phyloP scores from a whole-genome alignment of 805 yeast species.

The Metschnikowia matae region DNA sequence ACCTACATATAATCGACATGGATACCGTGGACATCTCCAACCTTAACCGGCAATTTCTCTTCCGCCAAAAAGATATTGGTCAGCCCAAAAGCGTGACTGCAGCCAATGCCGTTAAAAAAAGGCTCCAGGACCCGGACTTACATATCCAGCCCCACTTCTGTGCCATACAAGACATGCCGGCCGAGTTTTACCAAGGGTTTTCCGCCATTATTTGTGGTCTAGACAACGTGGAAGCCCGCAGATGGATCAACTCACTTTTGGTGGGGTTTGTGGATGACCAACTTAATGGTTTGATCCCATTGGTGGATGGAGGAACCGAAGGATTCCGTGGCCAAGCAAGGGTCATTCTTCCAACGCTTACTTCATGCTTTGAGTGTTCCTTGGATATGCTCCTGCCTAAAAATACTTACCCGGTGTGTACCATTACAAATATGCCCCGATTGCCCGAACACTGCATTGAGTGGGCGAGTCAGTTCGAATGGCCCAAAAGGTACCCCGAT shows the following conservation, averaged over 20 bases:
- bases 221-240: slow-evolving; percentile 83
- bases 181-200: slow-evolving; percentile 63
- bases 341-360: slow-evolving; percentile 76
- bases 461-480: slow-evolving; percentile 75
- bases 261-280: slow-evolving; percentile 57
- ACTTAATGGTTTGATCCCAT: slow-evolving; percentile 30
- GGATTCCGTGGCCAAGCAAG: slow-evolving; percentile 91
- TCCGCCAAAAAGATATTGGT: slow-evolving; percentile 59
- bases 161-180: slow-evolving; percentile 55
- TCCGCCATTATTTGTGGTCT: slow-evolving; percentile 78
- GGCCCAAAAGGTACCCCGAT: slow-evolving; percentile 54
- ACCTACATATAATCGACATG: slow-evolving; percentile 73
- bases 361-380: slow-evolving; percentile 93
- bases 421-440: slow-evolving; percentile 92
- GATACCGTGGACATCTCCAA: slow-evolving; percentile 78
- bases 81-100: slow-evolving; percentile 64
- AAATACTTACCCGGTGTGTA: slow-evolving; percentile 81
- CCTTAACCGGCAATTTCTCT: slow-evolving; percentile 71
- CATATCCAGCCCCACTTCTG: slow-evolving; percentile 57
- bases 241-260: slow-evolving; percentile 78
- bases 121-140: slow-evolving; percentile 39
- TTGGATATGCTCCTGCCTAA: slow-evolving; percentile 64
- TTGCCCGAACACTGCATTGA: slow-evolving; percentile 92
- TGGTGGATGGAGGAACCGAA: slow-evolving; percentile 95
- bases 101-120: slow-evolving; percentile 46